Conservation (phyloP, 352 stramenopile genomes). For the Phytophthora sansomeana region DNA sequence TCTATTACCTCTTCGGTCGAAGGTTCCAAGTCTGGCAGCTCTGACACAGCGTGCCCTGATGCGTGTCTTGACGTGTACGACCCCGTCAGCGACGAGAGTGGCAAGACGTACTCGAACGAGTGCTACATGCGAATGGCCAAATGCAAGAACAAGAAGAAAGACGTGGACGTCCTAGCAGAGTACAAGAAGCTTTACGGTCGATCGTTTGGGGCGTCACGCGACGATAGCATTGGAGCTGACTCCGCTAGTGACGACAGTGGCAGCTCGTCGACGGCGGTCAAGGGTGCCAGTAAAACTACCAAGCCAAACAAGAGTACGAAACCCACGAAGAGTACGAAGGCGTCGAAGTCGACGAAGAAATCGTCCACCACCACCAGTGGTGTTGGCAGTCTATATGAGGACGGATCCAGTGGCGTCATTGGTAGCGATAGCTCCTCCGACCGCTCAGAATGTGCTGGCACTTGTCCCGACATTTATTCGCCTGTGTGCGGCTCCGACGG, state of each 20-base stretch:
- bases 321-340: conserved; percentile 23
- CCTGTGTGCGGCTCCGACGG: conserved; percentile 49
- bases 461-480: conserved; percentile 41
- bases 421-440: conserved; percentile 15
- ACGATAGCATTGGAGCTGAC: conserved; percentile 17
- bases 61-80: conserved; percentile 49
- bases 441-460: conserved; percentile 4
- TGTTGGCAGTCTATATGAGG: conserved; percentile 25
- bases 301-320: conserved; percentile 18
- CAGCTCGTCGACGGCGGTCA: conserved; percentile 2
- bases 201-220: conserved; percentile 23
- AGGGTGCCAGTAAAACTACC: not conserved
- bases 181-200: conserved; percentile 26
- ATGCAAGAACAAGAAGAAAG: conserved; percentile 41
- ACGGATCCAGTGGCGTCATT: conserved; percentile 18
- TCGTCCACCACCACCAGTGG: conserved; percentile 13
- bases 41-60: conserved; percentile 29
- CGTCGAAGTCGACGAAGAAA: conserved; percentile 20
- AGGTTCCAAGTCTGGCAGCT: conserved; percentile 11
- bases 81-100: conserved; percentile 44
- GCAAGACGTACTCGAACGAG: conserved; percentile 46
- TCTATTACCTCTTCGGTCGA: conserved; percentile 18
- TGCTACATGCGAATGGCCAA: conserved; percentile 47
- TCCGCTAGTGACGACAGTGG: conserved; percentile 11
- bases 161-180: conserved; percentile 22